phyloP scores from a whole-genome alignment of 2,329 filamentous ascomycete species.

The Nemania sp. region DNA sequence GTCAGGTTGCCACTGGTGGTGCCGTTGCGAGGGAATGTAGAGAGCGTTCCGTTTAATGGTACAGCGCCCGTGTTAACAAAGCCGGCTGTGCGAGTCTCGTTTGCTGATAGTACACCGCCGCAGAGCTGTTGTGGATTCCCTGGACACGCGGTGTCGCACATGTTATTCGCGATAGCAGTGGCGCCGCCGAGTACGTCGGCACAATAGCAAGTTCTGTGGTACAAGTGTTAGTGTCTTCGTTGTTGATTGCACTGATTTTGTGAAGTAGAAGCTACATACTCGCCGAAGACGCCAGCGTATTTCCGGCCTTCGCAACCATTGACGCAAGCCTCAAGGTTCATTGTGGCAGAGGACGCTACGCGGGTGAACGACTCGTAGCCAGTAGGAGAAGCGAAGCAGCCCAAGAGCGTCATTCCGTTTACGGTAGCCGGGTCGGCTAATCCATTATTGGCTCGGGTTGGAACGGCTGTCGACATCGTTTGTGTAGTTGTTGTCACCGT shows the following conservation, averaged over 20 bases:
- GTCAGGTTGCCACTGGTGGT: too few relatives aligned
- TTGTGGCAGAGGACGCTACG: conserved; percentile 37
- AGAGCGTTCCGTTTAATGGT: conserved; percentile 13
- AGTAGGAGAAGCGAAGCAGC: conserved; percentile 47
- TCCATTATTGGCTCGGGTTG: conserved; percentile 25
- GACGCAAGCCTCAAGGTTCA: conserved; percentile 48
- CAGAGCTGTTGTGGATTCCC: conserved; percentile 47
- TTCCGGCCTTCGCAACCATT: conserved; percentile 41
- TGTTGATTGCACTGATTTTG: neutral
- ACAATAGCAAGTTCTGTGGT: conserved; percentile 48
- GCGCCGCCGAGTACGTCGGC: conserved; percentile 46
- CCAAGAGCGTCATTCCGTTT: conserved; percentile 32
- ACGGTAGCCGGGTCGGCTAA: conserved; percentile 25
- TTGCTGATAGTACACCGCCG: conserved; percentile 42
- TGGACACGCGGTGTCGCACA: conserved; percentile 47
- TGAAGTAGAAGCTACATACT: conserved; percentile 28
- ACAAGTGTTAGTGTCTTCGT: conserved; percentile 1
- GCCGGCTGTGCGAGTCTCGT: neutral
- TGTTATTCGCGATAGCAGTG: conserved; percentile 39
- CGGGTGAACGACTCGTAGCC: conserved; percentile 43
- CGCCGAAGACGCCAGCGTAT: conserved; percentile 46
- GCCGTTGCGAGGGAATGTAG: neutral
- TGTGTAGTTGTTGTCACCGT: conserved; percentile 29
- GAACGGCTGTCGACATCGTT: conserved; percentile 25
- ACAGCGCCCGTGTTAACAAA: conserved; percentile 7